Evolutionary conservation across 139 green algal genomes (phyloP).

Genomic region (Raphidocelis subcapitata): DNA sequence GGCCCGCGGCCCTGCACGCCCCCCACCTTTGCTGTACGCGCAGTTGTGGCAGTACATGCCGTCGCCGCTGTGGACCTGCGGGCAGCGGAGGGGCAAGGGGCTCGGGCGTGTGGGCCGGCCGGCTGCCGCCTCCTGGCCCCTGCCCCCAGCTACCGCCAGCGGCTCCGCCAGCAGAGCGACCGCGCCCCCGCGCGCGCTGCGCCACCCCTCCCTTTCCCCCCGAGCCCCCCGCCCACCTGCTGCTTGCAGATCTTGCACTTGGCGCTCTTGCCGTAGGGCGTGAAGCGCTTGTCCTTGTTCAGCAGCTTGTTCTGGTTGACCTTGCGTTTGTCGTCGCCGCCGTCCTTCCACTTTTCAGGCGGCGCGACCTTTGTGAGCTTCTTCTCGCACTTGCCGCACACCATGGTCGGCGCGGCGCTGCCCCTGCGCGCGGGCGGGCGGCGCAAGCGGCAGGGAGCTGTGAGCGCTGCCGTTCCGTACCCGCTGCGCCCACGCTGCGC

Average conservation of each 20-base stretch:
- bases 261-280: slow-evolving; percentile 44
- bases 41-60: slow-evolving; percentile 71
- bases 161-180: too few species aligned
- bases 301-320: slow-evolving; percentile 83
- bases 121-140: too few species aligned
- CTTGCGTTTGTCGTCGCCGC: slow-evolving; percentile 59
- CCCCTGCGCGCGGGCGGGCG: too few species aligned
- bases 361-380: slow-evolving; percentile 59
- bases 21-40: slow-evolving; percentile 59
- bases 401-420: too few species aligned
- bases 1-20: neutral
- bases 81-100: slow-evolving; percentile 29
- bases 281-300: slow-evolving; percentile 50
- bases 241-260: slow-evolving; percentile 76
- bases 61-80: slow-evolving; percentile 40
- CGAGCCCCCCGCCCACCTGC: slow-evolving; percentile 20
- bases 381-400: slow-evolving; percentile 76
- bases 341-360: slow-evolving; percentile 74
- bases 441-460: too few species aligned
- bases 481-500: too few species aligned
- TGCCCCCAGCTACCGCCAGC: too few species aligned
- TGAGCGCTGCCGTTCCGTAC: slow-evolving; percentile 7
- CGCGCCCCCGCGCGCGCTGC: too few species aligned
- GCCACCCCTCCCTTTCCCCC: too few species aligned
- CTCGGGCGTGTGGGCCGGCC: too few species aligned